These are phyloP conservation scores for Exophiala alcalophila DNA, from an alignment of 2,329 filamentous ascomycete genomes.

Conservation along the genomic window DNA sequence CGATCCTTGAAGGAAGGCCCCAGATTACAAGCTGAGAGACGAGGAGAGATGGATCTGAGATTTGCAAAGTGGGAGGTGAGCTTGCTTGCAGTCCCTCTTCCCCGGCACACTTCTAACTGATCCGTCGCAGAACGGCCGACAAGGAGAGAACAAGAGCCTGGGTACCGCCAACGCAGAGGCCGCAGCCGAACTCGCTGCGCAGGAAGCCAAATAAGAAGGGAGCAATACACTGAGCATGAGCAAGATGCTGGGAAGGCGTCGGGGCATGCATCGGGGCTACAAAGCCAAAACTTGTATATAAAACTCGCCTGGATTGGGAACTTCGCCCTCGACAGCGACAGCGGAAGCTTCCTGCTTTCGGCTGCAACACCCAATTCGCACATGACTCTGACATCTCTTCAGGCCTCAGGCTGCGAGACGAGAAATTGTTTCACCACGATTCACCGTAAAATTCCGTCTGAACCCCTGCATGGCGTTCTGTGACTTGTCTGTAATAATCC, in stretches of 20 bases:
- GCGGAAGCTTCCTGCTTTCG: too few species aligned
- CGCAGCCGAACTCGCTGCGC: conserved; percentile 44
- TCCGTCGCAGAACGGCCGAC: conserved; percentile 78
- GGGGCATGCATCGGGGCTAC: conserved; percentile 24
- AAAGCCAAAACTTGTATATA: conserved; percentile 15
- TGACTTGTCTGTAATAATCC: too few species aligned
- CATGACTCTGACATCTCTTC: too few species aligned
- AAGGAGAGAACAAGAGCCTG: conserved; percentile 77
- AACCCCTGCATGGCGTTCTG: too few species aligned
- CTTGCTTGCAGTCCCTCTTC: conserved; percentile 30
- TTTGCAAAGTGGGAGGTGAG: conserved; percentile 96
- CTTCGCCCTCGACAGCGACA: too few species aligned
- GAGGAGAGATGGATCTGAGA: conserved; percentile 83
- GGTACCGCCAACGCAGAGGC: conserved; percentile 54
- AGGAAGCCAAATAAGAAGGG: conserved; percentile 43
- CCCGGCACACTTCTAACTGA: conserved; percentile 8
- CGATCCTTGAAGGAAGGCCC: conserved; percentile 95
- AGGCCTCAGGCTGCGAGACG: too few species aligned
- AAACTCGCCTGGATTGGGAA: too few species aligned
- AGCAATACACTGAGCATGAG: conserved; percentile 15
- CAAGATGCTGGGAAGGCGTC: conserved; percentile 19
- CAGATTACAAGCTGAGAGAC: conserved; percentile 80
- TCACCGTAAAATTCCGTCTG: too few species aligned
- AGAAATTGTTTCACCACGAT: too few species aligned
- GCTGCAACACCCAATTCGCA: too few species aligned